Evolutionary conservation across 768 basidiomycete species (phyloP), one percentile per base, ranked within the genome.

Genomic region (Leucosporidium scottii): DNA sequence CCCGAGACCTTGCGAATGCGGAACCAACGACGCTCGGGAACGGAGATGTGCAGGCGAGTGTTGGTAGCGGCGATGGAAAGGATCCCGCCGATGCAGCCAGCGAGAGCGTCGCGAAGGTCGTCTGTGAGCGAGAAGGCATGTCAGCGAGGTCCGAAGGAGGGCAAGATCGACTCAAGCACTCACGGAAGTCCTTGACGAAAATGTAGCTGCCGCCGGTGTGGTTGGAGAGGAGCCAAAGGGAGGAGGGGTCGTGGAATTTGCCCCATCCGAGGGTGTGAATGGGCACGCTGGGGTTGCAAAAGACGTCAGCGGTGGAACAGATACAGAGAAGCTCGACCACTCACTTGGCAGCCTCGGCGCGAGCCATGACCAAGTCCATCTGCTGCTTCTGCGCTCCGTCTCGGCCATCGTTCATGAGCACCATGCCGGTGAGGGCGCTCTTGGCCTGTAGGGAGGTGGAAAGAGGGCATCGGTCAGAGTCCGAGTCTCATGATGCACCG

Each of bases 211-310:
- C 96, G 71, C 86, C 86, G 4, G 96, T 97, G 78, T 98, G 93
- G 78, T 97, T 98, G 15, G 93, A 97, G 84, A 99, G 93, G 56
- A 98, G 86, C 96, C 96, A 98, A 44, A 99, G 84, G 10, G 93
- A 94, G 20, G 91, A 91, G 23, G 96, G 96, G 78, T 98, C 96
- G 76, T 98, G 96, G 21, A 91, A 90, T 67, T 91, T 89, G 31
- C 93, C 94, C 75, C 94, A 99, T 61, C 96, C 96, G 72, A 99
- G 88, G 4, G 93, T 89, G 78, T 99, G 94, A 64, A 99, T 96
- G 6, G 96, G 93, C 30, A 96, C 86, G 77, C 80, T 81, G 64
- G 1, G n/a, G 28, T 27, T 50, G 4, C 27, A 2, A 39, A 31
- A 31, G 23, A 57, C 7, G 25, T 53, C 5, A 31, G 25, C 39